Conservation (phyloP, 2,329 filamentous ascomycete species). For the Chaetomium globosum region DNA sequence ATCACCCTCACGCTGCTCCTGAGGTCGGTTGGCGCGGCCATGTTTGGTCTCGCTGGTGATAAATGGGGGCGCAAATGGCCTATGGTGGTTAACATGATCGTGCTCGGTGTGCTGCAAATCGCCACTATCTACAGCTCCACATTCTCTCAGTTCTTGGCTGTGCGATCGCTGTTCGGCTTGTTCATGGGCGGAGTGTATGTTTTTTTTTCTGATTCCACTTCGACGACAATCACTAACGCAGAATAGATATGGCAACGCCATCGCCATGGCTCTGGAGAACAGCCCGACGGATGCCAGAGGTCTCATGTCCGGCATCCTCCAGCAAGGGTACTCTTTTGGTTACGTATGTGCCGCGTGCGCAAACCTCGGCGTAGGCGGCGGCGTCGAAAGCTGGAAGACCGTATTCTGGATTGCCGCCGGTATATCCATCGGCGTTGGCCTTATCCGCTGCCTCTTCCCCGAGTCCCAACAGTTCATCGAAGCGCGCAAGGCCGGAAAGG, state of each 20-base stretch:
- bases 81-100: slow-evolving; percentile 78
- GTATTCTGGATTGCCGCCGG: slow-evolving; percentile 74
- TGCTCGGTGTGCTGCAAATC: slow-evolving; percentile 62
- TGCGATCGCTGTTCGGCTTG: slow-evolving; percentile 71
- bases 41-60: slow-evolving; percentile 77
- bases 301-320: slow-evolving; percentile 78
- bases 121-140: slow-evolving; percentile 76
- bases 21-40: slow-evolving; percentile 71
- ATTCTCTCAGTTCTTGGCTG: slow-evolving; percentile 74
- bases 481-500: slow-evolving; percentile 67
- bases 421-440: slow-evolving; percentile 67
- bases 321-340: slow-evolving; percentile 79
- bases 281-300: slow-evolving; percentile 66
- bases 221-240: not conserved
- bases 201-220: not conserved
- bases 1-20: slow-evolving; percentile 76
- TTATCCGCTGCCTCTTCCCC: slow-evolving; percentile 68
- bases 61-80: slow-evolving; percentile 82
- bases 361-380: slow-evolving; percentile 71
- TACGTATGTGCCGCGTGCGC: slow-evolving; percentile 77
- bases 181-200: slow-evolving; percentile 73
- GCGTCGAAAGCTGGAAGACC: slow-evolving; percentile 68
- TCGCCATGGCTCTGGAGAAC: slow-evolving; percentile 72
- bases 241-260: slow-evolving; percentile 67
- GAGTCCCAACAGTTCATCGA: slow-evolving; percentile 76